A percentile compares a stretch with the other conserved stretches of the same genome.
Evolutionary conservation across 495 filamentous ascomycete genomes (phyloP).

Genomic region (Penicillium robsamsonii): DNA sequence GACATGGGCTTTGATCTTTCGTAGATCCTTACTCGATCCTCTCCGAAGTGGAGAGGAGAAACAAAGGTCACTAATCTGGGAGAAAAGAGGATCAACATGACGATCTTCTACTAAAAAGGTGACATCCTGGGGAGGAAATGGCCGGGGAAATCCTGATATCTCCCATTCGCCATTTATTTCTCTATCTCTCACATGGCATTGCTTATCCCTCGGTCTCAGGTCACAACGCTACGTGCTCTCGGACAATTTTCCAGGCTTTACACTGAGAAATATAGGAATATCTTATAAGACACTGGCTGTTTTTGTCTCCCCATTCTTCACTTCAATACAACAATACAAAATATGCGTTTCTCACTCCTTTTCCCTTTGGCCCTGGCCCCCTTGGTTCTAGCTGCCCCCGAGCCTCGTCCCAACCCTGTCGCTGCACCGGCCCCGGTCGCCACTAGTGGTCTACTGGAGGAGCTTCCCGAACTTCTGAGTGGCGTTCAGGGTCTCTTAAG

Average conservation of each 20-base stretch:
- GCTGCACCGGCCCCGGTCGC: conserved; percentile 21
- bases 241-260: conserved; percentile 10
- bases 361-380: conserved; percentile 32
- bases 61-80: neutral
- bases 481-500: conserved; percentile 36
- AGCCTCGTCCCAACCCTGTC: conserved; percentile 33
- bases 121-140: conserved; percentile 10
- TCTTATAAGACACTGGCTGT: conserved; percentile 7
- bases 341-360: conserved; percentile 33
- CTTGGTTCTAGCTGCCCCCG: conserved; percentile 37
- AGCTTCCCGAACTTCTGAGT: conserved; percentile 25
- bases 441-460: conserved; percentile 26
- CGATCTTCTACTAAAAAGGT: conserved; percentile 6
- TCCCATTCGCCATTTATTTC: neutral
- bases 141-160: no score
- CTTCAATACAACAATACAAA: conserved; percentile 9
- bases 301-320: neutral
- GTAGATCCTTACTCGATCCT: conserved; percentile 21
- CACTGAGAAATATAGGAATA: no score
- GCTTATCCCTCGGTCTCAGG: conserved; percentile 7
- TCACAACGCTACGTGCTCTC: no score
- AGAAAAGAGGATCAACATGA: neutral
- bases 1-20: neutral
- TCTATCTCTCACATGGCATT: conserved; percentile 4
- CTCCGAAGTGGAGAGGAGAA: conserved; percentile 8